phyloP scores from a whole-genome alignment of 139 green algal genomes.

The Haematococcus sp. region DNA sequence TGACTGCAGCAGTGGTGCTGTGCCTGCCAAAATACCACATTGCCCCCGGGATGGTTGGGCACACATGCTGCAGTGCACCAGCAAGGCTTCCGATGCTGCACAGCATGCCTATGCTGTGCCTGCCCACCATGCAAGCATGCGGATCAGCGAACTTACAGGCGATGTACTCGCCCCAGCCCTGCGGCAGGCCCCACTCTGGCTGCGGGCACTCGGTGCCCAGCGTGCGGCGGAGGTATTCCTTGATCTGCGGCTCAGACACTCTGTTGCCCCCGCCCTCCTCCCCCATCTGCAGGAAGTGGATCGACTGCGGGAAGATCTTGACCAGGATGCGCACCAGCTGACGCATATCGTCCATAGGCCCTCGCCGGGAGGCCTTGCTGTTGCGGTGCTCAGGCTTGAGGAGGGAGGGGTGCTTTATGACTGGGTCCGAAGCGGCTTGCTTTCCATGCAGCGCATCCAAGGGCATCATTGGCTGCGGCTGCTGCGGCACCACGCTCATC shows the following conservation, averaged over 20 bases:
- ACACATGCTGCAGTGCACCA: not conserved
- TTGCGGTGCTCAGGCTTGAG: conserved; percentile 34
- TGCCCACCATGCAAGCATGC: not conserved
- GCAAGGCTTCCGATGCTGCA: not conserved
- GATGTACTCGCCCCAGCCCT: conserved; percentile 74
- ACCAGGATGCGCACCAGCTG: conserved; percentile 81
- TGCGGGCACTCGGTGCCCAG: conserved; percentile 66
- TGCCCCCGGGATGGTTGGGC: too few relatives aligned
- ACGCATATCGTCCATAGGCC: conserved; percentile 91
- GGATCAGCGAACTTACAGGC: conserved; percentile 26
- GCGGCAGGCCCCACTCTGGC: conserved; percentile 71
- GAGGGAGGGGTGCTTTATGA: conserved; percentile 17
- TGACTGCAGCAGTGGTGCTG: too few relatives aligned
- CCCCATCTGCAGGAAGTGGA: conserved; percentile 23
- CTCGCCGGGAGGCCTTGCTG: conserved; percentile 47
- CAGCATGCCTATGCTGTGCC: too few relatives aligned
- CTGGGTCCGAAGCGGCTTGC: not conserved
- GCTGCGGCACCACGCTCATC: too few relatives aligned
- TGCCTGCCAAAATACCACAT: too few relatives aligned
- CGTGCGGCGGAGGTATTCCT: conserved; percentile 66
- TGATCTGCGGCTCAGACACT: conserved; percentile 78
- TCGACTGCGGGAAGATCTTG: conserved; percentile 70
- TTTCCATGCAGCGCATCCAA: too few relatives aligned
- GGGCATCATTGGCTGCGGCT: too few relatives aligned
- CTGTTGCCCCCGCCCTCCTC: conserved; percentile 78